Percentiles rank a stretch among this genome's conserved stretches.
Evolutionary conservation across 2,329 filamentous ascomycete species (phyloP).

Genomic region (Monosporascus sp.): DNA sequence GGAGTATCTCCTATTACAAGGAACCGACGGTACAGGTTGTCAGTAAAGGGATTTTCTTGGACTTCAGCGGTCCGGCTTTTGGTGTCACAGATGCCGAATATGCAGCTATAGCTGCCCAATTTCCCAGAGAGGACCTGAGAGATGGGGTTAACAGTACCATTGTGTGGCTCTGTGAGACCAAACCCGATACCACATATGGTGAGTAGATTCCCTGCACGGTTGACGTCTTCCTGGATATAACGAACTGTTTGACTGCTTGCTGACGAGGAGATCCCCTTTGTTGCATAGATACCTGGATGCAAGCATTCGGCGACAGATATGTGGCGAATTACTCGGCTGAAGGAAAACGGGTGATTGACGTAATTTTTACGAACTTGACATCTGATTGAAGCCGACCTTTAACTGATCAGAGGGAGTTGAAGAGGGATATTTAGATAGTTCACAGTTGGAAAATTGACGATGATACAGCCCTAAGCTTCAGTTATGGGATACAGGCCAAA

Average conservation of each 20-base stretch:
- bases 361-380: constrained; percentile 5
- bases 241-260: no score
- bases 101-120: constrained; percentile 24
- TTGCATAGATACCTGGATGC: constrained; percentile 13
- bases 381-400: no score
- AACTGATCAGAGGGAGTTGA: no score
- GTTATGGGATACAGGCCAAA: no score
- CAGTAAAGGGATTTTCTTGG: constrained; percentile 30
- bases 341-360: constrained; percentile 2
- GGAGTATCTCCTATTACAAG: constrained; percentile 34
- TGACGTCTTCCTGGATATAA: not conserved
- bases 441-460: no score
- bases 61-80: constrained; percentile 30
- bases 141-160: constrained; percentile 31
- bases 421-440: no score
- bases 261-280: no score
- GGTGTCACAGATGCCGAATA: constrained; percentile 30
- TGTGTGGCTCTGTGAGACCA: constrained; percentile 34
- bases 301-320: constrained; percentile 11
- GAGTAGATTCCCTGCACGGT: constrained; percentile 6
- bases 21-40: constrained; percentile 34
- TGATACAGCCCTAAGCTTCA: no score
- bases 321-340: constrained; percentile 4
- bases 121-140: constrained; percentile 30
- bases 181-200: constrained; percentile 34